Base-by-base conservation (phyloP, 805 yeast species). In the Wickerhamiella kurtzmanii region DNA sequence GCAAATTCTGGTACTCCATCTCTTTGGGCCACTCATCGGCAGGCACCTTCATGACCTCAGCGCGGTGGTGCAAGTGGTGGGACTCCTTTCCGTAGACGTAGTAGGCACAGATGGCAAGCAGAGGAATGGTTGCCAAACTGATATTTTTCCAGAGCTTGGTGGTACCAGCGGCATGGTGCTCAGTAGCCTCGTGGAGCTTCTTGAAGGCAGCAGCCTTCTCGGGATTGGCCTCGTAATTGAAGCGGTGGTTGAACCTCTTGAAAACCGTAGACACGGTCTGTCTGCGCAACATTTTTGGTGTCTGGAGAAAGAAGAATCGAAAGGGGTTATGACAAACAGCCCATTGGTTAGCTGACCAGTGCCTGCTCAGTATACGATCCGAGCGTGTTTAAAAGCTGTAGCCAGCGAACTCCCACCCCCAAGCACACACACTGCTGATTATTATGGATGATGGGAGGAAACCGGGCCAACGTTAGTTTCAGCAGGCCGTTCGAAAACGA, bases 1-100 rank as follows among this genome's bases (percentile, higher is more conserved):
- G 85, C 59, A 87, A 67, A 76, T 92, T 92, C 75, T 82, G 88
- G 78, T 77, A 92, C 60, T 80, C 88, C 73, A 84, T 84, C 69
- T 82, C 92, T 52, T 66, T 70, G 62, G 96, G 96, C 87, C 95
- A 84, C 64, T 88, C 94, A 58, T 81, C 89, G 65, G 88, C 96
- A 32, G 86, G 66, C 49, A 85, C 70, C 59, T 72, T 71, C 44
- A 67, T 63, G 37, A 55, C 52, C 60, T 79, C 80, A 56, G 65
- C 70, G 60, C 77, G 70, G 75, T 92, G 98, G 60, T 80, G 75
- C 57, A 92, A 87, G 67, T 92, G 98, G 67, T 82, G 85, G 60
- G 73, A 68, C 73, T 89, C 98, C 62, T 81, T 73, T 59, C 75
- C 76, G 68, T 75, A 79, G 47, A 92, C 85, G 71, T 86, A 86